Base-by-base conservation (phyloP, 1,284 basidiomycete species). In the Trichosporon asahii region DNA sequence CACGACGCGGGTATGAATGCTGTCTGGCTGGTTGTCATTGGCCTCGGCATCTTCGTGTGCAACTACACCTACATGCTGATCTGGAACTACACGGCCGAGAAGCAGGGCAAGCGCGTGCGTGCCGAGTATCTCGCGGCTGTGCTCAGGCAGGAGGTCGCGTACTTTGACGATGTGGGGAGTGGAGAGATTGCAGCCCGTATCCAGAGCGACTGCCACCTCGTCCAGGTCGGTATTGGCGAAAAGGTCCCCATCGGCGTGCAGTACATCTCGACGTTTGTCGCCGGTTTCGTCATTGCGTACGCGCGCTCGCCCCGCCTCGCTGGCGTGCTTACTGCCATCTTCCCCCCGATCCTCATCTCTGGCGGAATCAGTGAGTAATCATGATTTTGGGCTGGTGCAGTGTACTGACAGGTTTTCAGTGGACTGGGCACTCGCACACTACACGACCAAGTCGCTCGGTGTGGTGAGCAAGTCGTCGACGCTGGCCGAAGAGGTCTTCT, bases 161-260 rank as follows among this genome's bases (percentile, higher is more conserved):
- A 89, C 85, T 98, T 98, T 78, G 96, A 98, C 80, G 88, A 90
- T 23, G 89, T 98, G 69, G 95, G 96, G 23, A 91, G 95, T 3
- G 96, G 95, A 71, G 96, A 98, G 83, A 90, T 99, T 35, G 91
- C 96, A 0, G 97, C 95, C 1, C 90, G 95, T 68, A 98, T 98
- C 74, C 93, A 96, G 81, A 94, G 91, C 1, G 80, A 83, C 70
- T 81, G 79, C 66, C 77, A 94, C 84, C 83, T 94, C 61, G 89
- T 95, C 0, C 94, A 96, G 76, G 90, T 91, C 79, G 93, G 93
- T 23, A 91, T 92, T 4, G 92, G 91, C 0, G 94, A 97, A 82
- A 96, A 96, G 82, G 90, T 95, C 6, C 88, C 83, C 65, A 74
- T 82, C 66, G 74, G 79, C 18, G 75, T 80, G 88, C 2, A 84